Evolutionary conservation across 2,329 filamentous ascomycete species (phyloP), one percentile per base, ranked within the genome.

Genomic region (Aureobasidium sp.): DNA sequence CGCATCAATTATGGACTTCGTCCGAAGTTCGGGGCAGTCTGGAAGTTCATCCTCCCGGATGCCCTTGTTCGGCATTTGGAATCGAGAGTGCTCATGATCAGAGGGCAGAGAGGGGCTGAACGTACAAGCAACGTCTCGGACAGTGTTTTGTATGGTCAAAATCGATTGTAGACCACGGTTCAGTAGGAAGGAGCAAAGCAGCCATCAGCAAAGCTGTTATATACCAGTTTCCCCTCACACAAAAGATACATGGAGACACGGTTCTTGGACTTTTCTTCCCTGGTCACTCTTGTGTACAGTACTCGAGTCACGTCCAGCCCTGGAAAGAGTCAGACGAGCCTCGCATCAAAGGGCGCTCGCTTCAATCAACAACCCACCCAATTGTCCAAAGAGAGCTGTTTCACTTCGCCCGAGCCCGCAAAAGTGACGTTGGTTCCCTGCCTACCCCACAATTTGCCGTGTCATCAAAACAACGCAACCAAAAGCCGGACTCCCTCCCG

Each of bases 1-100:
- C 22, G 29, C 5, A 2, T 6, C 6, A 17, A 22, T 6, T 10
- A 17, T 4, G 16, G 21, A n/a, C 37, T 39, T 39, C 37, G 37
- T 39, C 37, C 37, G 37, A 39, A 21, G 6, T 39, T 39, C 37
- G 37, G 37, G 27, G 32, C 32, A 37, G 30, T 27, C 30, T 37
- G n/a, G 16, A 32, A 12, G 29, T n/a, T 47, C 42, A 16, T 49
- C 32, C 12, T 24, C 24, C 45, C 45, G 45, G 29, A 38, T 34
- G 45, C 34, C 45, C 45, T 27, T 29, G 3, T 49, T 39, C 45
- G 45, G 45, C 45, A 49, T 49, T 49, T 49, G 45, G 45, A 49
- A 49, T 35, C 14, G n/a, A 35, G n/a, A 35, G 27, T 47, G 19
- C 21, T 47, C 17, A 12, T 35, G 30, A 38, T 21, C 24, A 19